phyloP scores from a whole-genome alignment of 768 basidiomycete genomes.

The Leccinum sublutescens region DNA sequence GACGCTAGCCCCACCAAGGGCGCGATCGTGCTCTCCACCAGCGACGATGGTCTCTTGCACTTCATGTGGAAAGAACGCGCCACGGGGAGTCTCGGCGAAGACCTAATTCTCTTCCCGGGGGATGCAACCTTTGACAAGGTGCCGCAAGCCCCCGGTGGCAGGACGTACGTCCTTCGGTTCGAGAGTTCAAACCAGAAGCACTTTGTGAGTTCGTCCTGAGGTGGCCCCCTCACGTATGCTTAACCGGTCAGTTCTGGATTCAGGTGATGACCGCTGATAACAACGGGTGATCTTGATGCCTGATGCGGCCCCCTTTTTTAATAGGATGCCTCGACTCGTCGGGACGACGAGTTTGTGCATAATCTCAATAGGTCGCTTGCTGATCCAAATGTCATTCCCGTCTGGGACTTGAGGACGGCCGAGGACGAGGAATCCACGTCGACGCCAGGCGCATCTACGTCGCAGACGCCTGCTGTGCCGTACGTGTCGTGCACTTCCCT shows the following conservation, averaged over 20 bases:
- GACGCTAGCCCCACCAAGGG: conserved; percentile 71
- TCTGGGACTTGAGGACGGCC: conserved; percentile 49
- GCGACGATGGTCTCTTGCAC: conserved; percentile 75
- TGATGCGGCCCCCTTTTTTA: background rate
- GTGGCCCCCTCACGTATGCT: background rate
- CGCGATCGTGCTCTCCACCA: conserved; percentile 63
- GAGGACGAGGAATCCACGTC: conserved; percentile 50
- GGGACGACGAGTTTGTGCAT: conserved; percentile 70
- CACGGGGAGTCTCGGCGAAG: conserved; percentile 64
- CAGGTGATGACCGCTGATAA: conserved; percentile 49
- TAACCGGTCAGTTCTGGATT: conserved; percentile 69
- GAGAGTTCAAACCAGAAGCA: conserved; percentile 85
- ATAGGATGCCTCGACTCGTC: conserved; percentile 63
- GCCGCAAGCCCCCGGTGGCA: conserved; percentile 57
- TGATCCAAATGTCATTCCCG: conserved; percentile 59
- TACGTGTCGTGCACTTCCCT: conserved; percentile 17
- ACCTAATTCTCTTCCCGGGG: conserved; percentile 82
- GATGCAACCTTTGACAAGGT: conserved; percentile 84
- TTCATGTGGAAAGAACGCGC: conserved; percentile 78
- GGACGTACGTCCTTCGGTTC: conserved; percentile 89
- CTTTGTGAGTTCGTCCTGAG: conserved; percentile 60
- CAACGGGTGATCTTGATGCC: conserved; percentile 1
- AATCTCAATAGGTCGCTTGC: conserved; percentile 71
- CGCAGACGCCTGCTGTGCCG: conserved; percentile 33
- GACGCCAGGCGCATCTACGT: conserved; percentile 29